Conservation (phyloP, 768 basidiomycete species). For the Phylloporus arenicola region DNA sequence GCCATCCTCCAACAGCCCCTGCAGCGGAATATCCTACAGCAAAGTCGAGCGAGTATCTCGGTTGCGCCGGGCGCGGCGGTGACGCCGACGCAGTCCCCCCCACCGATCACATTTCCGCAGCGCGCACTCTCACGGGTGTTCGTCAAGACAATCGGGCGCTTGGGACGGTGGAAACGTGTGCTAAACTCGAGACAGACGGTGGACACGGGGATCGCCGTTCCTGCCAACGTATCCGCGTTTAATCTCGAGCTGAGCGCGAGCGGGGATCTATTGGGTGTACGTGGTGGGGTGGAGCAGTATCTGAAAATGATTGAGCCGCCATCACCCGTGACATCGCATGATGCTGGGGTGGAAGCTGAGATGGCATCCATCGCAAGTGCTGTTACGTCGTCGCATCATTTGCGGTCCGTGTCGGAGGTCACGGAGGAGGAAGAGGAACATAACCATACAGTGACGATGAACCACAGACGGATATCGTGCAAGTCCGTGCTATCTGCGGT, state of each 20-base stretch:
- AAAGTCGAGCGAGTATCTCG: slow-evolving; percentile 34
- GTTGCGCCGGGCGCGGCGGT: slow-evolving; percentile 19
- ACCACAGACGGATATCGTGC: slow-evolving; percentile 10
- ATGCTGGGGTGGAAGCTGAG: slow-evolving; percentile 3
- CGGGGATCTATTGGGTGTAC: slow-evolving; percentile 55
- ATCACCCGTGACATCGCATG: slow-evolving; percentile 15
- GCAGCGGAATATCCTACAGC: slow-evolving; percentile 46
- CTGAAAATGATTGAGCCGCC: slow-evolving; percentile 49
- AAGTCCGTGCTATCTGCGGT: slow-evolving; percentile 20
- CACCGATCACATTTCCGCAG: slow-evolving; percentile 44
- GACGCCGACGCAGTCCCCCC: slow-evolving; percentile 30
- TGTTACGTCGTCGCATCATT: slow-evolving; percentile 12
- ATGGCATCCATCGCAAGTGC: background rate
- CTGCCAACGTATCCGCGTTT: slow-evolving; percentile 59
- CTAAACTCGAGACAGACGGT: slow-evolving; percentile 44
- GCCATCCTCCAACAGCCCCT: slow-evolving; percentile 62
- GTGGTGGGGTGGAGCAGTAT: slow-evolving; percentile 63
- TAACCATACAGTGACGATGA: slow-evolving; percentile 15
- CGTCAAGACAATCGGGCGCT: slow-evolving; percentile 74
- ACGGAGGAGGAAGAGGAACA: slow-evolving; percentile 28
- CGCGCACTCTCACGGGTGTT: slow-evolving; percentile 68
- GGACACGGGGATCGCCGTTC: slow-evolving; percentile 32
- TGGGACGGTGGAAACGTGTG: slow-evolving; percentile 80
- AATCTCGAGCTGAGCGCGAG: slow-evolving; percentile 61
- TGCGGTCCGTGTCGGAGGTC: slow-evolving; percentile 30